Evolutionary conservation across 2,329 filamentous ascomycete genomes (phyloP).

Genomic region (Nigrospora oryzae): DNA sequence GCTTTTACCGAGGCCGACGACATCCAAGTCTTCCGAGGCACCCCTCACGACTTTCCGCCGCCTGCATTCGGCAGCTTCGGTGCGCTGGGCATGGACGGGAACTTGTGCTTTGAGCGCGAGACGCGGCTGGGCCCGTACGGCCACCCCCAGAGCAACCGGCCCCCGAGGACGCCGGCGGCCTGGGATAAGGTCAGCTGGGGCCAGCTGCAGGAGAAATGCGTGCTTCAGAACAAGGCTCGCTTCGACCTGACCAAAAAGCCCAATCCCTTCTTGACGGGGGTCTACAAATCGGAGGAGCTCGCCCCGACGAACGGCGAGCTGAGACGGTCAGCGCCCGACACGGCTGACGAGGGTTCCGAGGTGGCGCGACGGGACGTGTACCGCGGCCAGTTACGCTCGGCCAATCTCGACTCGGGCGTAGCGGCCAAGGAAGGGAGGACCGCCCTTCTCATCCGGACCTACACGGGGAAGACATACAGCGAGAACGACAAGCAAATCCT

Average conservation of each 20-base stretch:
- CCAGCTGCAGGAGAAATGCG: conserved; percentile 57
- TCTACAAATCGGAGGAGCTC: conserved; percentile 17
- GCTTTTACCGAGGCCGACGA: conserved; percentile 44
- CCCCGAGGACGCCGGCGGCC: conserved; percentile 34
- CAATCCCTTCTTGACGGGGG: conserved; percentile 32
- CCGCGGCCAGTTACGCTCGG: too few relatives aligned
- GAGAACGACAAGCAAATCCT: conserved; percentile 73
- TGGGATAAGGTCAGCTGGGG: conserved; percentile 67
- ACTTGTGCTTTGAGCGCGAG: conserved; percentile 60
- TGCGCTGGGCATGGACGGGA: conserved; percentile 49
- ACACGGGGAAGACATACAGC: conserved; percentile 66
- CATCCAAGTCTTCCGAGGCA: conserved; percentile 54
- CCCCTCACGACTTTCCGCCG: conserved; percentile 48
- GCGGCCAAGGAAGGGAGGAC: conserved; percentile 44
- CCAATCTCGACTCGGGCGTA: too few relatives aligned
- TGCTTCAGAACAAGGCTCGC: conserved; percentile 56
- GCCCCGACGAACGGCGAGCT: not conserved
- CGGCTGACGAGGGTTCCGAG: too few relatives aligned
- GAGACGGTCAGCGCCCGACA: too few relatives aligned
- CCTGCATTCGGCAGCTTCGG: conserved; percentile 57
- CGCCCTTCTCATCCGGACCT: conserved; percentile 68
- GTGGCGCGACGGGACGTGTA: too few relatives aligned
- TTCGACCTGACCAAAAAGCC: conserved; percentile 37
- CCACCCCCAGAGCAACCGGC: conserved; percentile 37
- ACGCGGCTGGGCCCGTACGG: conserved; percentile 63